A percentile compares a stretch with the other conserved stretches of the same genome.
phyloP scores from a whole-genome alignment of 306 rosid genomes.

The Prunus davidiana region DNA sequence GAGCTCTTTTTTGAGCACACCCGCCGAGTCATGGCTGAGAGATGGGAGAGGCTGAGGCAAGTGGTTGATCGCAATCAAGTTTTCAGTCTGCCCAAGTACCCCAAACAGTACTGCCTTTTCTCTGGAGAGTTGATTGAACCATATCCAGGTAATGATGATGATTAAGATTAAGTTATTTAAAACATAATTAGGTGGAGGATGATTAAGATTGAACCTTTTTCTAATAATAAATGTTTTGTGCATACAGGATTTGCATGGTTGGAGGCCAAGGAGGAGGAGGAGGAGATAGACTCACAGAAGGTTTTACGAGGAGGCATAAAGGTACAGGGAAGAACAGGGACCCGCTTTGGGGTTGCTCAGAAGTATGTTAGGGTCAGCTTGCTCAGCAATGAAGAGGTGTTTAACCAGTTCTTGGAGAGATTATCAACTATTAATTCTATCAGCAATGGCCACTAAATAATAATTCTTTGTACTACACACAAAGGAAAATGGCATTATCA shows the following conservation, averaged over 20 bases:
- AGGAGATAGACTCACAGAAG: slow-evolving; percentile 38
- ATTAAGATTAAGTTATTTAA: no score
- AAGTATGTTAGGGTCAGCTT: slow-evolving; percentile 54
- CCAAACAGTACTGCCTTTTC: slow-evolving; percentile 46
- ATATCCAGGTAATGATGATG: slow-evolving; percentile 40
- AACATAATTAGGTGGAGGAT: no score
- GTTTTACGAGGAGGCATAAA: slow-evolving; percentile 37
- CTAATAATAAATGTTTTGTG: neutral
- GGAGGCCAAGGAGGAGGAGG: slow-evolving; percentile 44
- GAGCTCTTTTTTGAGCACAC: slow-evolving; percentile 48
- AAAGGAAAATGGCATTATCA: no score
- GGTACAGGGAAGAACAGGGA: slow-evolving; percentile 50
- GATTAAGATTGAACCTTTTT: no score
- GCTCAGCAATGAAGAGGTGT: slow-evolving; percentile 42
- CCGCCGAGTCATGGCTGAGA: slow-evolving; percentile 39
- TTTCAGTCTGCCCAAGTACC: slow-evolving; percentile 42
- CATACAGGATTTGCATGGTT: slow-evolving; percentile 71
- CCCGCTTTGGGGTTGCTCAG: slow-evolving; percentile 49
- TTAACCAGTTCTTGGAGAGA: slow-evolving; percentile 44
- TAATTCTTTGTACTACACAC: no score
- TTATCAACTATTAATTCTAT: slow-evolving; percentile 28
- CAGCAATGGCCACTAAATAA: slow-evolving; percentile 8
- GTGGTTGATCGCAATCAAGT: slow-evolving; percentile 27
- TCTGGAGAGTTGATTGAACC: slow-evolving; percentile 40
- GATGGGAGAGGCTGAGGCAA: slow-evolving; percentile 61